Evolutionary conservation across 768 basidiomycete species (phyloP), one percentile per base, ranked within the genome.

Genomic region (Leccinum variicolor): DNA sequence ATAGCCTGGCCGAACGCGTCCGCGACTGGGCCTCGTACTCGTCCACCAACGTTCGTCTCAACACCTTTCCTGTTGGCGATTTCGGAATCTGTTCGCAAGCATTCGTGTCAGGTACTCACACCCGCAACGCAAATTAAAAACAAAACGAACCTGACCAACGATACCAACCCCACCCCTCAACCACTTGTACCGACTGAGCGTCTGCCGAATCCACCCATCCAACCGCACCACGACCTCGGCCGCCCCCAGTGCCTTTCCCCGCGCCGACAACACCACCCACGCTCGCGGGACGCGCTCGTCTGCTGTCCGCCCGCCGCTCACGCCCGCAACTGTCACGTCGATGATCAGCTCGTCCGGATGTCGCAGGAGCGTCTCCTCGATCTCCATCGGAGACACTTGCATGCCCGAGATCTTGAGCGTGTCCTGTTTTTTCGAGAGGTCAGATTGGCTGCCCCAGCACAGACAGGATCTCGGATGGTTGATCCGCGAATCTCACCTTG

Each of bases 341-440:
- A 67, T 71, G 57, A 92, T 80, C 49, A 90, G 77, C 17, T 74
- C 74, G 8, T 79, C 78, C 0, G 89, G 87, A 39, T 92, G 83
- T 0, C 76, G 76, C 19, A 85, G 77, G 2, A 92, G 73, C 23
- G 78, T 79, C 26, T 83, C 77, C 67, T 92, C 91, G 52, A 92
- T 86, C 66, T 93, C 90, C 17, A 81, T 79, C 1, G 90, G 91
- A 0, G 91, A 90, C 0, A 92, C 91, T 70, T 92, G 91, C 50
- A 76, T 77, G 4, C 90, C 91, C 0, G 88, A 90, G 3, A 93
- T 79, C 66, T 93, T 93, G 21, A 93, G 76, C 0, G 84, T 90
- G 65, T 92, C 91, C 85, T 90, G 25, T 15, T n/a, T 21, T 15
- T n/a, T 21, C 51, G 47, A 19, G 21, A 9, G 1, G 25, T 61